Conservation (phyloP, 805 yeast species). For the Spathaspora passalidarum region DNA sequence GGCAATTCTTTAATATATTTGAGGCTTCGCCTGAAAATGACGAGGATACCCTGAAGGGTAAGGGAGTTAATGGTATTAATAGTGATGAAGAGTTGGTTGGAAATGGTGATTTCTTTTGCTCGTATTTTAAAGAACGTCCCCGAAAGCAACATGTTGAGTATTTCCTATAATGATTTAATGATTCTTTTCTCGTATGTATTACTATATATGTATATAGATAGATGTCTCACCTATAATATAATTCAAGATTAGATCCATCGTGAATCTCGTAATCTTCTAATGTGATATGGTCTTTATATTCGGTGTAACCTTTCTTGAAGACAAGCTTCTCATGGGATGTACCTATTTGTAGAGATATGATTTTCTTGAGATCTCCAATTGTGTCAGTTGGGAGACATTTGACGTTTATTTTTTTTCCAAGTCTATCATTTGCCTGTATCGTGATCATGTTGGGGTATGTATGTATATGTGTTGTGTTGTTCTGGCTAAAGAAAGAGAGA, state of each 20-base stretch:
- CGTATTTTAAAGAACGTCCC: conserved; percentile 22
- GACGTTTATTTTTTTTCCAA: conserved; percentile 85
- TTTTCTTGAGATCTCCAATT: conserved; percentile 85
- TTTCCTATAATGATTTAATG: conserved; percentile 22
- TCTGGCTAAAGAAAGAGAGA: not conserved
- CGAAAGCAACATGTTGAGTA: conserved; percentile 47
- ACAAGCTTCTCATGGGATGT: conserved; percentile 62
- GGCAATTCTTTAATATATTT: conserved; percentile 84
- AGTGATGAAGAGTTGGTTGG: conserved; percentile 12
- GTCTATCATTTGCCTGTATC: conserved; percentile 47
- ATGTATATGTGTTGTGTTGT: conserved; percentile 1
- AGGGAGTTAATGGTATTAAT: conserved; percentile 35
- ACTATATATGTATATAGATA: not conserved
- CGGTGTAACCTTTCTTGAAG: conserved; percentile 80
- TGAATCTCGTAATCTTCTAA: conserved; percentile 94
- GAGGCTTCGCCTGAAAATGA: conserved; percentile 96
- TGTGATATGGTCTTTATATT: conserved; percentile 84
- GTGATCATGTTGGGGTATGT: conserved; percentile 31
- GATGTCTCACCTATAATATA: conserved; percentile 62
- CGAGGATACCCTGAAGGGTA: conserved; percentile 46
- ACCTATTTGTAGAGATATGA: conserved; percentile 80
- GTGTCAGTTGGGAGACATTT: conserved; percentile 85
- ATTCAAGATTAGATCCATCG: conserved; percentile 81
- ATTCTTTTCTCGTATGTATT: not conserved
- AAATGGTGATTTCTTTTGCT: conserved; percentile 19